phyloP scores from a whole-genome alignment of 1,284 basidiomycete genomes.

The Malassezia sp. region DNA sequence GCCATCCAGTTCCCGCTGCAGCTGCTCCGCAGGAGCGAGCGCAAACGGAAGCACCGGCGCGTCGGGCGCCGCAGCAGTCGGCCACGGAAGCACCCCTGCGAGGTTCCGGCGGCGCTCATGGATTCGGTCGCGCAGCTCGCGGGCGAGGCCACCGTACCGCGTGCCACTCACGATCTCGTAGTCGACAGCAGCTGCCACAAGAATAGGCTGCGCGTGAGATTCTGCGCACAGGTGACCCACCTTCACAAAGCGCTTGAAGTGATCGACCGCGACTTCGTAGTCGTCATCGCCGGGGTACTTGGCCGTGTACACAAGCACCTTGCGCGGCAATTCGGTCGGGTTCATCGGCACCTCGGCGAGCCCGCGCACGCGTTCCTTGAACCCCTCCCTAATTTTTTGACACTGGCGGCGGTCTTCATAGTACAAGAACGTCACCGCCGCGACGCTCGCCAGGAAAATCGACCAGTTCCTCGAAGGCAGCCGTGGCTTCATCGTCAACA shows the following conservation, averaged over 20 bases:
- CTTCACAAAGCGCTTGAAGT: conserved; percentile 95
- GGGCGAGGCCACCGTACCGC: conserved; percentile 69
- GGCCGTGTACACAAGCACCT: conserved; percentile 72
- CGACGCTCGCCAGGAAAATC: conserved; percentile 71
- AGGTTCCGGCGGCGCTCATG: conserved; percentile 54
- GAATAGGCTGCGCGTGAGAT: too few relatives aligned
- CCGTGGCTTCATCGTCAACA: conserved; percentile 49
- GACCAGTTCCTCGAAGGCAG: conserved; percentile 86
- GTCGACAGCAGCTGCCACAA: conserved; percentile 87
- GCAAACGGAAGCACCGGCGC: conserved; percentile 55
- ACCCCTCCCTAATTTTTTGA: conserved; percentile 63
- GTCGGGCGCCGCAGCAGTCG: conserved; percentile 23
- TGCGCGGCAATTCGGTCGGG: conserved; percentile 62
- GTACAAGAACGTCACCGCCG: conserved; percentile 62
- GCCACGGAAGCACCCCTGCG: conserved; percentile 38
- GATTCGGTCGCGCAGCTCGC: conserved; percentile 62
- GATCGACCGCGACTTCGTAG: conserved; percentile 65
- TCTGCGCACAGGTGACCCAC: too few relatives aligned
- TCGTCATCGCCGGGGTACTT: conserved; percentile 94
- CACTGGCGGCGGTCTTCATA: conserved; percentile 73
- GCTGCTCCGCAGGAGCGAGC: conserved; percentile 54
- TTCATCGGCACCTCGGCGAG: conserved; percentile 60
- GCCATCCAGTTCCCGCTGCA: conserved; percentile 61
- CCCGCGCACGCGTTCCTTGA: conserved; percentile 66
- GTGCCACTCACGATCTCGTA: conserved; percentile 73